Evolutionary conservation across 441 rosid species (phyloP).

Genomic region (Populus tomentosa): DNA sequence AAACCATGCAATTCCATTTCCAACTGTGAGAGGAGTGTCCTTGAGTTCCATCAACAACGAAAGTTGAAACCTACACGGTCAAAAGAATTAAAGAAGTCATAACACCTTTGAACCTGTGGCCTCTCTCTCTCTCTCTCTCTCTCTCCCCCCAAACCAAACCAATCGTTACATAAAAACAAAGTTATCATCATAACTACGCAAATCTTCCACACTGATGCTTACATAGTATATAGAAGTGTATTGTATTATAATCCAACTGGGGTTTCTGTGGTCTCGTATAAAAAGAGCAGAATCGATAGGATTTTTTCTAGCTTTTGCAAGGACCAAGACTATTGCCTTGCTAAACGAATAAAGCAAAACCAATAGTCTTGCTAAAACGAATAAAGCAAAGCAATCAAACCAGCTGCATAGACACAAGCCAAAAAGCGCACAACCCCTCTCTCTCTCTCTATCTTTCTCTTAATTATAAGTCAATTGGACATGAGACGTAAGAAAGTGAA

Average conservation of each 20-base stretch:
- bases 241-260: slow-evolving; percentile 1
- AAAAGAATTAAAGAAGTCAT: slow-evolving; percentile 16
- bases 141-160: neutral
- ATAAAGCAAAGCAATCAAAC: slow-evolving; percentile 31
- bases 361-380: slow-evolving; percentile 26
- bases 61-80: slow-evolving; percentile 10
- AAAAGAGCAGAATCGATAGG: slow-evolving; percentile 24
- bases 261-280: slow-evolving; percentile 2
- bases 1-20: slow-evolving; percentile 34
- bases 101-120: slow-evolving; percentile 13
- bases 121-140: no score
- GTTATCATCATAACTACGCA: neutral
- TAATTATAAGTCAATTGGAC: slow-evolving; percentile 11
- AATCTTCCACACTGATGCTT: neutral
- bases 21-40: slow-evolving; percentile 7
- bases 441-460: slow-evolving; percentile 6
- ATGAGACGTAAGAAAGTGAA: slow-evolving; percentile 10
- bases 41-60: slow-evolving; percentile 12
- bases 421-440: slow-evolving; percentile 15
- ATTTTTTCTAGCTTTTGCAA: slow-evolving; percentile 29
- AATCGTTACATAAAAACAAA: neutral
- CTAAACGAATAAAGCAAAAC: no score
- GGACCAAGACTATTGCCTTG: slow-evolving; percentile 29
- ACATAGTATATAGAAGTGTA: neutral
- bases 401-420: slow-evolving; percentile 17